Evolutionary conservation across 495 filamentous ascomycete species (phyloP), one percentile per base, ranked within the genome.

Genomic region (Tricharina praecox): DNA sequence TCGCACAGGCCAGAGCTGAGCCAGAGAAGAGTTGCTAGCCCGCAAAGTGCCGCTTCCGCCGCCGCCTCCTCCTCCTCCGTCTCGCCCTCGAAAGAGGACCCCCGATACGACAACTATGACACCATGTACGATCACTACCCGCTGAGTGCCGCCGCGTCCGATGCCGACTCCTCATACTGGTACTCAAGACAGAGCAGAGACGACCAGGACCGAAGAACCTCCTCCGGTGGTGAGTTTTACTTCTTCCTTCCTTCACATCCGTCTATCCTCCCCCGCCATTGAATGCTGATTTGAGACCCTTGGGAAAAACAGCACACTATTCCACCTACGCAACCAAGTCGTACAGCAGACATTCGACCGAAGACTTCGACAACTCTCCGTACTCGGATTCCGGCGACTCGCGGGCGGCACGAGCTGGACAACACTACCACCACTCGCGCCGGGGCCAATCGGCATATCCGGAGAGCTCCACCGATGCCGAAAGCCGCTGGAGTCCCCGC

Each of bases 301-400:
- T 40, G 37, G n/a, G n/a, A n/a, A 15, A 16, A 16, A 16, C 21
- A 40, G 37, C n/a, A n/a, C 15, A 40, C 21, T 40, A 40, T 20
- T 40, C 37, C 13, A 40, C 37, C 10, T 16, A 40, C 3, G 10
- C 37, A 20, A n/a, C 37, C 3, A 40, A 20, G 37, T 10, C n/a
- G 11, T 26, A 43, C 20, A 24, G 13, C 19, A 24, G 40, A 43
- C 24, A 24, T n/a, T 24, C 40, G 13, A 24, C 19, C 24, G 20
- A 43, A 13, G 19, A 43, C 3, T 43, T 16, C 21, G 37, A 40
- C 10, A 18, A 13, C 10, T 21, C 3, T 19, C 41, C 23, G 19
- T 44, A 13, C n/a, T 24, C 19, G 11, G 41, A 44, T 23, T 44
- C 41, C 4, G 41, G 19, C 8, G 41, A 44, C 19, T 44, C 41